These are phyloP conservation scores for Aspergillus flavus DNA, from an alignment of 2,329 filamentous ascomycete genomes.

Conservation along the genomic window DNA sequence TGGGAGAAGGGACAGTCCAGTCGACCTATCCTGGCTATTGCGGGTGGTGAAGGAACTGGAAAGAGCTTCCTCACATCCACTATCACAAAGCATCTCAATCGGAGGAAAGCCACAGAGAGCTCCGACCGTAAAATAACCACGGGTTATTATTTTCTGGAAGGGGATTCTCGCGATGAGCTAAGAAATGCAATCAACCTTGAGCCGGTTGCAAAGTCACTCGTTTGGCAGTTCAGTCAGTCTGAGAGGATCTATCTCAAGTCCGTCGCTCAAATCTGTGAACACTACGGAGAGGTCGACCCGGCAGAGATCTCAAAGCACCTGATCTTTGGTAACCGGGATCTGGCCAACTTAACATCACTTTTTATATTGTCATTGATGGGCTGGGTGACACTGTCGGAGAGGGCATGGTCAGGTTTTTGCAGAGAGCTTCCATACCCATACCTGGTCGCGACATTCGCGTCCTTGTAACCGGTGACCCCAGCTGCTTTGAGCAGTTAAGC, in stretches of 20 bases:
- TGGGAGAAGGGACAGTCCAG: slow-evolving; percentile 13
- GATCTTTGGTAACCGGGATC: slow-evolving; percentile 15
- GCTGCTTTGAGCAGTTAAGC: slow-evolving; percentile 23
- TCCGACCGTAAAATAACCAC: slow-evolving; percentile 15
- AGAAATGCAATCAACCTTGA: slow-evolving; percentile 16
- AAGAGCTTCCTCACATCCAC: slow-evolving; percentile 23
- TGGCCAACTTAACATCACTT: slow-evolving; percentile 23
- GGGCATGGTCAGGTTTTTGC: slow-evolving; percentile 24
- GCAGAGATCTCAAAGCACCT: slow-evolving; percentile 15
- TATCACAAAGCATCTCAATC: slow-evolving; percentile 17
- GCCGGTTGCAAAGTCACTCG: slow-evolving; percentile 19
- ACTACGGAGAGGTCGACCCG: slow-evolving; percentile 17
- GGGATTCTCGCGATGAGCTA: slow-evolving; percentile 20
- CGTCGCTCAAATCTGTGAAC: slow-evolving; percentile 19
- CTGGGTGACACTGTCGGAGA: slow-evolving; percentile 47
- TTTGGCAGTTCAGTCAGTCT: slow-evolving; percentile 22
- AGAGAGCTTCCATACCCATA: slow-evolving; percentile 7
- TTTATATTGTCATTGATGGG: slow-evolving; percentile 52
- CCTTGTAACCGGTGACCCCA: slow-evolving; percentile 25
- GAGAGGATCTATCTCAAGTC: slow-evolving; percentile 22
- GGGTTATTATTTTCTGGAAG: slow-evolving; percentile 23
- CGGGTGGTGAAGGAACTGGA: slow-evolving; percentile 19
- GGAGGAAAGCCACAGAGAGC: slow-evolving; percentile 11
- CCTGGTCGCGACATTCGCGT: slow-evolving; percentile 19
- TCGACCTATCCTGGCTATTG: slow-evolving; percentile 16